Evolutionary conservation across 805 yeast genomes (phyloP).

Genomic region (Starmerella sp.): DNA sequence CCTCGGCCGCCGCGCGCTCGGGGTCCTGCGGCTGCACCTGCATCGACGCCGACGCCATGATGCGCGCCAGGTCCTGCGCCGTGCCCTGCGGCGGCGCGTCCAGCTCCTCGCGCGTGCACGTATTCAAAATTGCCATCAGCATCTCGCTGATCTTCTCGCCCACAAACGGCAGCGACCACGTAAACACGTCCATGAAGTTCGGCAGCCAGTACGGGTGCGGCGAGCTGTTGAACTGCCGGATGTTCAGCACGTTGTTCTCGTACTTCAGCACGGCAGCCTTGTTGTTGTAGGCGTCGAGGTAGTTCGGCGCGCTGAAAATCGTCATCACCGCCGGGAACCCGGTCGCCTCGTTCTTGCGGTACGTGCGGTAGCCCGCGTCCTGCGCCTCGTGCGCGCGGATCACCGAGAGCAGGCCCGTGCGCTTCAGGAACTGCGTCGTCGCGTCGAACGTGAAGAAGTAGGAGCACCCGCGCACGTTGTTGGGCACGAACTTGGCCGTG

Average conservation of each 20-base stretch:
- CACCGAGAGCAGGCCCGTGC: constrained; percentile 68
- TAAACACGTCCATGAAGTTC: constrained; percentile 91
- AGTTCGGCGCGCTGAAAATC: constrained; percentile 91
- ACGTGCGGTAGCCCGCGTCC: constrained; percentile 94
- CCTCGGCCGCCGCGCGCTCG: constrained; percentile 13
- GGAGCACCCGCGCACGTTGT: constrained; percentile 81
- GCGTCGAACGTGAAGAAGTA: constrained; percentile 80
- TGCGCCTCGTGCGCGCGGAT: constrained; percentile 97
- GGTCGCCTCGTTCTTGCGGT: constrained; percentile 66
- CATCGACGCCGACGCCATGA: constrained; percentile 19
- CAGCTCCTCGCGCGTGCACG: constrained; percentile 90
- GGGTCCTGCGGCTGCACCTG: constrained; percentile 6
- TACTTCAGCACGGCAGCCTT: constrained; percentile 92
- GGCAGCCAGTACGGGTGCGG: constrained; percentile 98
- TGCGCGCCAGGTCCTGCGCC: constrained; percentile 11
- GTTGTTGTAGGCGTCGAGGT: constrained; percentile 81
- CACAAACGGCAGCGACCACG: constrained; percentile 95
- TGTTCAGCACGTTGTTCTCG: constrained; percentile 86
- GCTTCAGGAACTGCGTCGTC: constrained; percentile 62
- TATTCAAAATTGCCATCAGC: constrained; percentile 76
- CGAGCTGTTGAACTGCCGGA: constrained; percentile 80
- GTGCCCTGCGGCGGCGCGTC: constrained; percentile 30
- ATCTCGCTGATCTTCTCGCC: constrained; percentile 94
- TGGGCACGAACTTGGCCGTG: constrained; percentile 40
- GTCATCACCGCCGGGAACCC: constrained; percentile 87